Evolutionary conservation across 2,329 filamentous ascomycete genomes (phyloP), one percentile per base, ranked within the genome.

Genomic region (Ophiostoma montium): DNA sequence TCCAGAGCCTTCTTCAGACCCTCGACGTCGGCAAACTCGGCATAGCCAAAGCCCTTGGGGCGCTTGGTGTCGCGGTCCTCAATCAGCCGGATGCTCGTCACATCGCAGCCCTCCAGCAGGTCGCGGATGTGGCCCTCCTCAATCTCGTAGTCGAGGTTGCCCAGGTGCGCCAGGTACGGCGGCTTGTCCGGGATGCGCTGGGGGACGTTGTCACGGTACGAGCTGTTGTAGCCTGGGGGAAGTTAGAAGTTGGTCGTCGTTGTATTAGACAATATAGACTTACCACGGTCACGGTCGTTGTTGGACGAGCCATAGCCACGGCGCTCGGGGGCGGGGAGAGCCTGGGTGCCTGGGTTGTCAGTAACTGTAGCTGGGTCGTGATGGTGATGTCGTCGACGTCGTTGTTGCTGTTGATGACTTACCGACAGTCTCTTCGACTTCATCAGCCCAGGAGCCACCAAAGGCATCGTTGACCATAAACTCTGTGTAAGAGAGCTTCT

Each of bases 41-140:
- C 90, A 65, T 98, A 98, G 54, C 90, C 92, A 61, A 98, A 98
- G 45, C 92, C 92, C 73, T 98, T 98, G 56, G 92, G 92, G 62
- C 89, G 88, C 66, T 84, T 80, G 63, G 92, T 84, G 65, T 95
- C 75, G 63, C 90, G 92, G 68, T 98, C 94, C 70, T 95, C 90
- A 55, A 98, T 94, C 60, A 98, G 88, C 60, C 92, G 86, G 57
- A 98, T 87, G 63, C 80, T 95, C 57, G 84, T 84, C 58, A 95
- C 82, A 56, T 87, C 77, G 65, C 90, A 95, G 50, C 75, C 86
- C 47, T 74, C 70, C 62, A 98, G 94, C 62, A 96, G 92, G 47
- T 88, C 84, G 58, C 75, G 80, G 55, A 98, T 82, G 60, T 89
- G 84, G 57, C 81, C 84, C 56, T 78, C 76, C 48, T 86, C 92